These are phyloP conservation scores for Arabidopsis suecica DNA, from an alignment of 345 rosid genomes.

Conservation along the genomic window DNA sequence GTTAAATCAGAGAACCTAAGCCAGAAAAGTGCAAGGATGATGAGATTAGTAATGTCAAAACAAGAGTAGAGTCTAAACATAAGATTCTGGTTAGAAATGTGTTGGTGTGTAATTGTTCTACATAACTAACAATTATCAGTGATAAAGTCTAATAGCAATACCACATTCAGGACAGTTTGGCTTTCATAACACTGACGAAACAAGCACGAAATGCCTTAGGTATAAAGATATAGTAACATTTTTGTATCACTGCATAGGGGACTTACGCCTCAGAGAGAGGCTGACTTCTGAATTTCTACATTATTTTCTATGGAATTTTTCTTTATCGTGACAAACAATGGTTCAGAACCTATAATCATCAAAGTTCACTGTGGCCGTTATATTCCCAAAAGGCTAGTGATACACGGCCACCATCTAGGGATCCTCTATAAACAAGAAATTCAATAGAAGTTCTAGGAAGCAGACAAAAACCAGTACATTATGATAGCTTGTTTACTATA, in stretches of 20 bases:
- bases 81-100: background rate
- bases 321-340: background rate
- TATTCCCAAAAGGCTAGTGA: background rate
- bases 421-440: background rate
- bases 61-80: slow-evolving; percentile 9
- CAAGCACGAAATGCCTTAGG: background rate
- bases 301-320: background rate
- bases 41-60: background rate
- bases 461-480: background rate
- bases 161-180: background rate
- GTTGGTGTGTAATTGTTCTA: background rate
- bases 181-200: background rate
- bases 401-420: background rate
- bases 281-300: background rate
- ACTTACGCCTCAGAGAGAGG: slow-evolving; percentile 1
- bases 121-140: background rate
- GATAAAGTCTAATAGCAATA: background rate
- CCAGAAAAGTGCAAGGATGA: slow-evolving; percentile 26
- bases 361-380: background rate
- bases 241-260: background rate
- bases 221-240: slow-evolving; percentile 6
- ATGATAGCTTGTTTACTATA: background rate
- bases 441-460: slow-evolving; percentile 14
- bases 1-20: slow-evolving; percentile 91
- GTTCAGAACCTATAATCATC: background rate